Evolutionary conservation across 352 stramenopile genomes (phyloP), one percentile per base, ranked within the genome.

Genomic region (Saprolegnia parasitica): DNA sequence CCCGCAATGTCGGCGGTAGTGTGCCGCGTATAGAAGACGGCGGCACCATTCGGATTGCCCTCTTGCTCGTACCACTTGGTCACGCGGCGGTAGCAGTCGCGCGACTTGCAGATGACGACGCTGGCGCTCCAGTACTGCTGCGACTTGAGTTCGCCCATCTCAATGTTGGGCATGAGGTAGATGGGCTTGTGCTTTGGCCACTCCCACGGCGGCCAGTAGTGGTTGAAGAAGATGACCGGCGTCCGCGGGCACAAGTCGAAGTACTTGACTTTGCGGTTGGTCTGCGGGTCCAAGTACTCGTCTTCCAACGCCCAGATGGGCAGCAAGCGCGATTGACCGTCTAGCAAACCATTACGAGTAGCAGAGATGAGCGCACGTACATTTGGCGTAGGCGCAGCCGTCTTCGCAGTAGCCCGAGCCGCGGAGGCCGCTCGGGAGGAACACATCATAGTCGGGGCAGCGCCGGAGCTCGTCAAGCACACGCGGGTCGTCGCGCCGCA

Each of bases 31-130:
- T 64, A 64, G 24, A 50, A 47, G 23, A 64, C 56, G 46, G 46
- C 49, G 56, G 56, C 49, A 10, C 26, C 29, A 10, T 35, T 26
- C 11, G 56, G 56, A 49, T 64, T 64, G 56, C 56, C 56, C 49
- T 64, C 56, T 23, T 35, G 26, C 10, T 42, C 35, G 18, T 45
- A 87, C 82, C 82, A 90, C 26, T 74, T 72, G 20, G 49, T 67
- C 18, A 88, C 49, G 40, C 80, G 75, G 20, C 76, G 62, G 13
- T 73, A 72, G n/a, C 78, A 84, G 29, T 73, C 70, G 23, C 72
- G 52, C 6, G 78, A 87, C 63, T 91, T 91, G 68, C 79, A 88
- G 0, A 91, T 55, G 46, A 91, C 76, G 1, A 71, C 74, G 60
- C 87, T 74, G 11, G 76, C 77, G 13, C 64, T 65, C 75, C 81